Conservation (phyloP, 129 eudicot genomes). For the Artemisia tridentata region DNA sequence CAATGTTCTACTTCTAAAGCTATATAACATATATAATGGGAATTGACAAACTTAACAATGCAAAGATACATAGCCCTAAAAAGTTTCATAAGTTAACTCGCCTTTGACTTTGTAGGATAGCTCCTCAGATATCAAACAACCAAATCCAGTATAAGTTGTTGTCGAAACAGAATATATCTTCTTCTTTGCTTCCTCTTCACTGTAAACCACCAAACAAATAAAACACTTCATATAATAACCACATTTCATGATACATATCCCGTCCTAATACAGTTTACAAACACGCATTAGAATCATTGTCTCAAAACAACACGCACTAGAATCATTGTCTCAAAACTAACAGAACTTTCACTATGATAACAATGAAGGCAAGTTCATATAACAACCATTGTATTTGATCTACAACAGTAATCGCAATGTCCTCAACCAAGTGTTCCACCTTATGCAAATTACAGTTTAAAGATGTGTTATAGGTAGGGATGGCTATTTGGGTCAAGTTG, state of each 20-base stretch:
- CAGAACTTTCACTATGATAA: neutral
- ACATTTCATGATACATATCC: neutral
- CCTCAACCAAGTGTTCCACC: too few species aligned
- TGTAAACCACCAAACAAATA: slow-evolving; percentile 31
- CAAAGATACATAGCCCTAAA: neutral
- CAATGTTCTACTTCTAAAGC: neutral
- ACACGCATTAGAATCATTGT: neutral
- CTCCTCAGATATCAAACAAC: slow-evolving; percentile 89
- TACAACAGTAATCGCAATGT: too few species aligned
- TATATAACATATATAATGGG: neutral
- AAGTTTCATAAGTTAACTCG: slow-evolving; percentile 17
- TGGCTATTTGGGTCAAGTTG: too few species aligned
- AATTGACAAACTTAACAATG: neutral
- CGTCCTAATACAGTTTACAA: neutral
- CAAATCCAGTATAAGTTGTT: slow-evolving; percentile 91
- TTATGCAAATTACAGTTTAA: too few species aligned
- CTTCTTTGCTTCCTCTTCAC: slow-evolving; percentile 98
- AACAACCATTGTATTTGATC: neutral
- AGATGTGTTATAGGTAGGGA: too few species aligned
- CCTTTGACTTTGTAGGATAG: slow-evolving; percentile 93
- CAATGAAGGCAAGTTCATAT: neutral
- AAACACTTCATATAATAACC: slow-evolving; percentile 6
- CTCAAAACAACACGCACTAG: too few species aligned
- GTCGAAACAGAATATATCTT: slow-evolving; percentile 94
- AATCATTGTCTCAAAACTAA: too few species aligned